Base-by-base conservation (phyloP, 2,329 filamentous ascomycete genomes). In the Aspergillus viridinutans region DNA sequence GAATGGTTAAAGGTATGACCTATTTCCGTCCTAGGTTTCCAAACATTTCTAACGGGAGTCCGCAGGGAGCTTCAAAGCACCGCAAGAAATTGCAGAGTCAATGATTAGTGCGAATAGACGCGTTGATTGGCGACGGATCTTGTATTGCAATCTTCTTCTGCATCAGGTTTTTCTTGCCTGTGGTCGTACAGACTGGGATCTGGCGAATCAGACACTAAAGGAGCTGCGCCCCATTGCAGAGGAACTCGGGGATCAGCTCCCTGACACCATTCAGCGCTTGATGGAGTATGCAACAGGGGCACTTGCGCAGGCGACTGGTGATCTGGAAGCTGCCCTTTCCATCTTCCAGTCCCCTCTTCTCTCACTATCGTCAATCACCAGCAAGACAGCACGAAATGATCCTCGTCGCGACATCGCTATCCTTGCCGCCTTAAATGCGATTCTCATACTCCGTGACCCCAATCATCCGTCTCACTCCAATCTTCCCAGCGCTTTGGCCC, bases 301-400 rank as follows among this genome's bases (percentile, higher is more conserved):
- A 7, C 88, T 91, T 64, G 79, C 86, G 53, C 93, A 97, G 76
- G 90, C 88, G 20, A 87, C 82, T 4, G 92, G 91, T 17, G 81
- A 91, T 61, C 79, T 94, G 1, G 77, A 83, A n/a, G 76, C 77
- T 2, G 92, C 93, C 3, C 76, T 92, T 14, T 65, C 77, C 3
- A 81, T 87, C 9, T 96, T 90, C 72, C 81, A 83, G 58, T 81
- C 85, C 43, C 76, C 81, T 1, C 74, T 78, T 20, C 86, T 96
- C 63, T 75, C 77, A 1, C 73, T 90, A 1, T 71, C 76, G 9
- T 68, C 72, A 21, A 62, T 72, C 21, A 62, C 66, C 54, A 72
- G 69, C 62, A 76, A 75, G 61, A 69, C 69, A 49, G 61, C 72
- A 40, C 76, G 70, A 43, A 74, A 74, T 35, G 81, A 84, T 38